Conservation (phyloP, 164 flowering plant species). For the Berberis thunbergii region DNA sequence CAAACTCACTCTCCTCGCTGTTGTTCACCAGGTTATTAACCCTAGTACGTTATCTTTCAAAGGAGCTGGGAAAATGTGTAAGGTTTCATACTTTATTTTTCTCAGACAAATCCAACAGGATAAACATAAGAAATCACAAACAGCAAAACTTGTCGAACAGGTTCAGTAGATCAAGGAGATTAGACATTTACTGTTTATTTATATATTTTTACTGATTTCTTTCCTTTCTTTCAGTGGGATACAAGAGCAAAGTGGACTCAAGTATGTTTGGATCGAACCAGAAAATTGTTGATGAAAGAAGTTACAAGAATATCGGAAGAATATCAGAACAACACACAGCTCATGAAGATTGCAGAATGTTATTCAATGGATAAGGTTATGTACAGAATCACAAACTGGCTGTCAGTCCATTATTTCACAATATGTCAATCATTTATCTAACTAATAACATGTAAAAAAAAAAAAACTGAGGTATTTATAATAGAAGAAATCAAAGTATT, state of each 20-base stretch:
- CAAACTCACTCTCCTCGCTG: constrained; percentile 40
- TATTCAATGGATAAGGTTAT: constrained; percentile 30
- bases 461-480: too few relatives aligned
- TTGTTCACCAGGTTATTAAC: constrained; percentile 63
- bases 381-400: not conserved
- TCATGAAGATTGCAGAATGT: constrained; percentile 17
- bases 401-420: not conserved
- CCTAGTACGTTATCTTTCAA: constrained; percentile 55
- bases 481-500: too few relatives aligned
- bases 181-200: not conserved
- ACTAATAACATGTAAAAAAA: not conserved
- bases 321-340: constrained; percentile 23
- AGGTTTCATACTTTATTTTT: constrained; percentile 14
- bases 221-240: constrained; percentile 34
- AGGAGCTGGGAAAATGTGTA: constrained; percentile 29
- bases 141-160: not conserved
- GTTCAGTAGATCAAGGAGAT: not conserved
- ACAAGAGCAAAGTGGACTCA: constrained; percentile 37
- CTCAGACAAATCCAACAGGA: not conserved
- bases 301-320: constrained; percentile 31
- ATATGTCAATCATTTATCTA: not conserved
- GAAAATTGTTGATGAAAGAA: constrained; percentile 29
- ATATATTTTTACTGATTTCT: not conserved
- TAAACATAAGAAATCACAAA: not conserved
- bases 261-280: constrained; percentile 29